Evolutionary conservation across 208 protist species (phyloP).

Genomic region (Phytomonas francai): DNA sequence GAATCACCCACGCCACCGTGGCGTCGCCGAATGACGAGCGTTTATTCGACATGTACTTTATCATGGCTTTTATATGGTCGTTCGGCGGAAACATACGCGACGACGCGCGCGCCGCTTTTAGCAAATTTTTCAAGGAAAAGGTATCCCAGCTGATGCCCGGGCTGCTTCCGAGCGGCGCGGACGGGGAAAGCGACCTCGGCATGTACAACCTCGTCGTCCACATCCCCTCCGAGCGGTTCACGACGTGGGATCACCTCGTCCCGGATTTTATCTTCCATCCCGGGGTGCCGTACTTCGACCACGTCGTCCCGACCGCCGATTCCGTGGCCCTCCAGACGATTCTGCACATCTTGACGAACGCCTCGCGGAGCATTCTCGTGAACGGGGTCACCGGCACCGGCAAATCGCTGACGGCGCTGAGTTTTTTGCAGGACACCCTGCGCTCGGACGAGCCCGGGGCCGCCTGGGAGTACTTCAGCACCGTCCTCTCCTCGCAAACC

Average conservation of each 20-base stretch:
- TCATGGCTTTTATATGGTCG: slow-evolving; percentile 96
- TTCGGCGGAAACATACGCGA: slow-evolving; percentile 92
- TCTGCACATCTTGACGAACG: slow-evolving; percentile 60
- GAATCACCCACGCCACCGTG: slow-evolving; percentile 45
- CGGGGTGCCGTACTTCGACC: slow-evolving; percentile 88
- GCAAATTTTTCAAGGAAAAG: slow-evolving; percentile 62
- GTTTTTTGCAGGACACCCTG: slow-evolving; percentile 61
- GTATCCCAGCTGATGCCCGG: slow-evolving; percentile 62
- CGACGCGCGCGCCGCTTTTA: slow-evolving; percentile 80
- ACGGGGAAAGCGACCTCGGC: slow-evolving; percentile 26
- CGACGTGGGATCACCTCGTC: slow-evolving; percentile 88
- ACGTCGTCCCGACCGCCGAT: slow-evolving; percentile 94
- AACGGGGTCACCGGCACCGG: slow-evolving; percentile 94
- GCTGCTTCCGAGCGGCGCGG: slow-evolving; percentile 16
- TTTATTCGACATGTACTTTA: slow-evolving; percentile 90
- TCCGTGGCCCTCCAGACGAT: slow-evolving; percentile 84
- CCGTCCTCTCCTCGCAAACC: slow-evolving; percentile 93
- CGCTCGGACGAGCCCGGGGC: slow-evolving; percentile 67
- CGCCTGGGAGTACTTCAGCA: slow-evolving; percentile 82
- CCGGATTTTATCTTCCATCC: slow-evolving; percentile 86
- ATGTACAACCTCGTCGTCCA: slow-evolving; percentile 94
- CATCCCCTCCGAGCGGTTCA: slow-evolving; percentile 75
- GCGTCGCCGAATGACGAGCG: slow-evolving; percentile 34
- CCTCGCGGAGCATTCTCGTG: slow-evolving; percentile 75
- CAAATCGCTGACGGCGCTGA: slow-evolving; percentile 84